A percentile compares a stretch with the other conserved stretches of the same genome.
These are phyloP conservation scores for Ustilago shanxiensis DNA, from an alignment of 1,284 basidiomycete genomes.

Conservation along the genomic window DNA sequence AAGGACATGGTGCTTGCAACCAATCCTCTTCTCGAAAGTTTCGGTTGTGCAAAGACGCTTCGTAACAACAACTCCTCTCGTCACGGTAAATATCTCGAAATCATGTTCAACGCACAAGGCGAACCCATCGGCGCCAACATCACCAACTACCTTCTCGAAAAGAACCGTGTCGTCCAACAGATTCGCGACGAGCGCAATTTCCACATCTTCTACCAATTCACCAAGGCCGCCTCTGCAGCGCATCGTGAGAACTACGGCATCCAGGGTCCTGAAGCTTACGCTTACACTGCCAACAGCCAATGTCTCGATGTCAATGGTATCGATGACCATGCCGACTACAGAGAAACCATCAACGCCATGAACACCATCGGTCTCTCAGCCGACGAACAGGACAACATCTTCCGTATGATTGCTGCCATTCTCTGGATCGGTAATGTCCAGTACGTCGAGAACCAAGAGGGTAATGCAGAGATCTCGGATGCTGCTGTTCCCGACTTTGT, in stretches of 20 bases:
- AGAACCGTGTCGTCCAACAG: conserved; percentile 94
- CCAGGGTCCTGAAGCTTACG: conserved; percentile 96
- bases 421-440: conserved; percentile 91
- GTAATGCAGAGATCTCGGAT: conserved; percentile 86
- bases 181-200: conserved; percentile 97
- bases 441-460: conserved; percentile 88
- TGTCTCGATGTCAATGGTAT: conserved; percentile 93
- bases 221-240: conserved; percentile 89
- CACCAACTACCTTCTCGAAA: conserved; percentile 98
- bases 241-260: conserved; percentile 94
- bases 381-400: conserved; percentile 91
- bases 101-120: conserved; percentile 95
- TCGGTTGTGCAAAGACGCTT: conserved; percentile 98
- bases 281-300: conserved; percentile 90
- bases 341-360: conserved; percentile 95
- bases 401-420: conserved; percentile 90
- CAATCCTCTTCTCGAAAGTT: conserved; percentile 96
- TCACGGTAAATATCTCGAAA: conserved; percentile 99
- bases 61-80: conserved; percentile 99
- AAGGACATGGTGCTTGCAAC: conserved; percentile 99
- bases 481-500: conserved; percentile 93
- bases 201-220: conserved; percentile 99
- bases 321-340: conserved; percentile 87
- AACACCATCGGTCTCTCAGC: conserved; percentile 85
- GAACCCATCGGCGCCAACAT: conserved; percentile 98